Base-by-base conservation (phyloP, 176 grass and related monocot genomes). In the Raddia guianensis region DNA sequence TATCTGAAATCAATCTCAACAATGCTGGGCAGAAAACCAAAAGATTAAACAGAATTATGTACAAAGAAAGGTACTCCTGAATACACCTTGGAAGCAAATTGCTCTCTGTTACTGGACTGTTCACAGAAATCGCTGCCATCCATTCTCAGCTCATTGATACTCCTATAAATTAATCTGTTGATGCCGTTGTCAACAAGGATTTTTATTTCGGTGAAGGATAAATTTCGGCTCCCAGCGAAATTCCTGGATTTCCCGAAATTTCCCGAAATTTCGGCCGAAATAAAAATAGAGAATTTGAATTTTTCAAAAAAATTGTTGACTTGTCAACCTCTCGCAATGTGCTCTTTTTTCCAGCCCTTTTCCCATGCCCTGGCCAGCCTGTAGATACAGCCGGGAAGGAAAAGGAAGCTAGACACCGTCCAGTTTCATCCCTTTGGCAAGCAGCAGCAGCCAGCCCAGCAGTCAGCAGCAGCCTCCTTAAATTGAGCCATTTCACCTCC, bases 371-470 rank as follows among this genome's bases (percentile, higher is more conserved):
- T 40, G 2, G 37, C 37, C 4, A 40, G 37, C 37, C 11, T 18
- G 40, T 68, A 68, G 65, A 52, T 16, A 35, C 52, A 56, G 37
- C 8, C 27, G n/a, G 33, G 73, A 46, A 58, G 55, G 73, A 76
- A 61, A 40, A 40, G 37, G 37, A 40, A 40, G 27, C 27, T 27
- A 0, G 55, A 46, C 42, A 20, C 55, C 3, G 2, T 33, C 57
- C 20, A 6, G 57, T 8, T 63, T 76, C 74, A 42, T 76, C 12
- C 5, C 18, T 33, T 4, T 15, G 5, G 8, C 1, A 16, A 7
- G 5, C 34, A 56, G 46, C n/a, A n/a, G n/a, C n/a, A n/a, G n/a
- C n/a, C n/a, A n/a, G n/a, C n/a, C 70, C 80, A 44, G 11, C 20
- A 11, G 42, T 3, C 9, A 44, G 0, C n/a, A n/a, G 37, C 35